A percentile compares a stretch with the other conserved stretches of the same genome.
phyloP scores from a whole-genome alignment of 2,329 filamentous ascomycete genomes.

The Fusarium chuoi region DNA sequence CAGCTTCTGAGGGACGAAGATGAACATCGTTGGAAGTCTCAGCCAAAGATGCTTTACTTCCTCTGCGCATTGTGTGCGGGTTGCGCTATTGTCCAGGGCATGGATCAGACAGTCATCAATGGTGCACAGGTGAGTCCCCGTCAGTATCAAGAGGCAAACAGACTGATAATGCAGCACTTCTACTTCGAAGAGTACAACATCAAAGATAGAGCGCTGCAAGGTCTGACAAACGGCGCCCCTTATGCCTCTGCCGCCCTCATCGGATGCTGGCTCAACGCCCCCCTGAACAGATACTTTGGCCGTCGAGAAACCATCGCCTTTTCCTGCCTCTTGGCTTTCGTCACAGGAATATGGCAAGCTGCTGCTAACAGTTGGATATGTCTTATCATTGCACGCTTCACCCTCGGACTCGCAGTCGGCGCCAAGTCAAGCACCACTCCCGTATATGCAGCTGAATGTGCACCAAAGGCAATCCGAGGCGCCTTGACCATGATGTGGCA shows the following conservation, averaged over 20 bases:
- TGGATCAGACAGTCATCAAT: constrained; percentile 72
- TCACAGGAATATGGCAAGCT: constrained; percentile 58
- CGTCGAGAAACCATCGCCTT: constrained; percentile 72
- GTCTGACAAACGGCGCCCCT: constrained; percentile 64
- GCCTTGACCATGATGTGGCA: constrained; percentile 67
- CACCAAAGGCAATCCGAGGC: constrained; percentile 63
- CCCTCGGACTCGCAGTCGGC: constrained; percentile 75
- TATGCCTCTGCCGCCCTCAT: constrained; percentile 61
- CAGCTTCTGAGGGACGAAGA: constrained; percentile 52
- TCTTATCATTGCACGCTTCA: constrained; percentile 72
- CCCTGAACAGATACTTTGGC: constrained; percentile 68
- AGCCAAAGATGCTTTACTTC: constrained; percentile 54
- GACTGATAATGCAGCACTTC: constrained; percentile 44
- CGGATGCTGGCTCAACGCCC: constrained; percentile 52
- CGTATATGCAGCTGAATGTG: constrained; percentile 64
- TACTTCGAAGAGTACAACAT: constrained; percentile 50
- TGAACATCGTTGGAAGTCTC: constrained; percentile 65
- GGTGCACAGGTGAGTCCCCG: constrained; percentile 55
- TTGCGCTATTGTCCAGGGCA: constrained; percentile 66
- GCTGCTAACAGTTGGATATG: constrained; percentile 60
- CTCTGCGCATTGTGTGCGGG: constrained; percentile 45
- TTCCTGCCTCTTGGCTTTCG: constrained; percentile 63
- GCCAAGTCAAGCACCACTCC: constrained; percentile 62
- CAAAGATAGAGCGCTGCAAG: constrained; percentile 50
- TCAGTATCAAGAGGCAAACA: neutral